Evolutionary conservation across 2,329 filamentous ascomycete species (phyloP), one percentile per base, ranked within the genome.

Genomic region (Davidsoniella eucalypti): DNA sequence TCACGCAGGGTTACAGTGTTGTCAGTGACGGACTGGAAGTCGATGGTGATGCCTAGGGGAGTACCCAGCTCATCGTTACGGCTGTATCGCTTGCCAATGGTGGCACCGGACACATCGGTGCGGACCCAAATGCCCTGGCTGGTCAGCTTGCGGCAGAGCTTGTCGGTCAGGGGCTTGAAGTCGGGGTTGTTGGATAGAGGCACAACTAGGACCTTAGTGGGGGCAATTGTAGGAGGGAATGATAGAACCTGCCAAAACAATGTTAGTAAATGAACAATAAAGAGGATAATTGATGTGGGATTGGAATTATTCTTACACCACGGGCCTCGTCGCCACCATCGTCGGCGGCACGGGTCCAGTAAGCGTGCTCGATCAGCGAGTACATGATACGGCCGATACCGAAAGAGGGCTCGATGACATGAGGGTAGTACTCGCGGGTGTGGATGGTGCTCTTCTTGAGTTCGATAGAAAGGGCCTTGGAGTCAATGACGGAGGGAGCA

Each of bases 391-490:
- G 77, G 49, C 87, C 87, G 60, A 94, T 90, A 70, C 87, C 87
- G 61, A 94, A 95, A 0, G 87, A 94, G 2, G 87, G 87, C 67
- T 94, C 87, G 58, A 94, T 88, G 43, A 92, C 85, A 61, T 94
- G 94, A 50, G 87, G 87, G 1, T 80, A 93, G 69, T 86, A 98
- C 64, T 95, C 88, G 59, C 92, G 78, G 52, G 81, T 78, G 63
- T 94, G 82, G 65, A 94, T 86, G 3, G 80, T 75, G 55, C 87
- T 75, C 58, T 82, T 94, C 58, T 81, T 78, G 69, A 84, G 87
- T 69, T 88, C 84, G 58, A 96, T 87, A 52, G 72, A 77, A 61
- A 98, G 71, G 45, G 93, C 73, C 54, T 94, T 87, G 61, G 82
- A 81, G 58, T 74, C 72, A 47, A 96, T 70, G 62, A 90, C 80